phyloP scores from a whole-genome alignment of 441 rosid genomes.

The Cnidoscolus chayamansa region DNA sequence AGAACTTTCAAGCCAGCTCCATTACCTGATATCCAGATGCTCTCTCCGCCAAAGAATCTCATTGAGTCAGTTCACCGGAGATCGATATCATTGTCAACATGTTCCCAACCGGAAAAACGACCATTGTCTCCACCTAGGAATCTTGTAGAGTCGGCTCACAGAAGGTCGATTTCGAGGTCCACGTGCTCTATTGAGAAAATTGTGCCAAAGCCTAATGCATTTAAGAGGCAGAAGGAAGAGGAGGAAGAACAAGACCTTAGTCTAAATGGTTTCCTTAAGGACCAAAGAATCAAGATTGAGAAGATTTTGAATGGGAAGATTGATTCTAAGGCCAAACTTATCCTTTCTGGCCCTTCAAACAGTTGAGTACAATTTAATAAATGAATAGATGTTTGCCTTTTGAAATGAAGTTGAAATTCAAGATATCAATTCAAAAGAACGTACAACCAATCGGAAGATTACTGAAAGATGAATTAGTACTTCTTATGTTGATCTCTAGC shows the following conservation, averaged over 20 bases:
- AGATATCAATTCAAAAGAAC: too few relatives aligned
- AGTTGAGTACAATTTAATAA: slow-evolving; percentile 33
- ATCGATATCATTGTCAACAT: slow-evolving; percentile 40
- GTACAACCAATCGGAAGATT: too few relatives aligned
- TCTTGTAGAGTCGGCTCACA: slow-evolving; percentile 44
- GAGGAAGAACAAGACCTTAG: slow-evolving; percentile 22
- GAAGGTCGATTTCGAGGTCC: slow-evolving; percentile 44
- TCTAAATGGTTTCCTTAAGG: slow-evolving; percentile 46
- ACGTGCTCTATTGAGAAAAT: slow-evolving; percentile 44
- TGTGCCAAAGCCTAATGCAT: slow-evolving; percentile 18
- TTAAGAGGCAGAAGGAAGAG: slow-evolving; percentile 27
- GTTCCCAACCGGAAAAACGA: slow-evolving; percentile 24
- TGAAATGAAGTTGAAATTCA: too few relatives aligned
- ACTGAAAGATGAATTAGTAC: too few relatives aligned
- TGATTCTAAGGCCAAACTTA: slow-evolving; percentile 42
- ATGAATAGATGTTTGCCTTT: neutral
- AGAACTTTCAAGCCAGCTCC: slow-evolving; percentile 37
- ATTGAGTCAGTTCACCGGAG: slow-evolving; percentile 38
- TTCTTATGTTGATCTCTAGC: too few relatives aligned
- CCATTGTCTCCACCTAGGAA: slow-evolving; percentile 51
- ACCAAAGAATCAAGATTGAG: slow-evolving; percentile 41
- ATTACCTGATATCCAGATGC: slow-evolving; percentile 24
- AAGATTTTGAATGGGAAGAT: slow-evolving; percentile 37
- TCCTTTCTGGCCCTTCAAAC: slow-evolving; percentile 58
- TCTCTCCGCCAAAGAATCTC: slow-evolving; percentile 49